A percentile compares a stretch with the other conserved stretches of the same genome.
phyloP scores from a whole-genome alignment of 2,329 filamentous ascomycete genomes.

The Polychaeton citri region DNA sequence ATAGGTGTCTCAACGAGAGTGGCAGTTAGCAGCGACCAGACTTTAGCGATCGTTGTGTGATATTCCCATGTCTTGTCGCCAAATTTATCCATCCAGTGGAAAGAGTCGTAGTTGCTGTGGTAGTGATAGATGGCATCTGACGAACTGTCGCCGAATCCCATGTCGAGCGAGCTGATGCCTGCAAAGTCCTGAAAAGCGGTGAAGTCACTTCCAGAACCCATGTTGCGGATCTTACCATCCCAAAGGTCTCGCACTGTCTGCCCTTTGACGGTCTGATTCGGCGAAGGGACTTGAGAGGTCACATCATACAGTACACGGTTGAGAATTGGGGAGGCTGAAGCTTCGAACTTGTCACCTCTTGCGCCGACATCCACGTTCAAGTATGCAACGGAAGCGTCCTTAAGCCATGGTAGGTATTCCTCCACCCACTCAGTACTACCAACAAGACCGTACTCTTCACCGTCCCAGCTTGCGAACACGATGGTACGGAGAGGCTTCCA shows the following conservation, averaged over 20 bases:
- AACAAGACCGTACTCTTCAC: slow-evolving; percentile 69
- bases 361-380: slow-evolving; percentile 74
- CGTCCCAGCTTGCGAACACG: slow-evolving; percentile 62
- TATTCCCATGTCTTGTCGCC: slow-evolving; percentile 53
- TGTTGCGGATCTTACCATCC: slow-evolving; percentile 42
- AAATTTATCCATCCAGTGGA: slow-evolving; percentile 69
- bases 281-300: slow-evolving; percentile 44
- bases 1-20: slow-evolving; percentile 34
- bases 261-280: slow-evolving; percentile 59
- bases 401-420: slow-evolving; percentile 72
- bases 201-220: slow-evolving; percentile 40
- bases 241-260: slow-evolving; percentile 55
- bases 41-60: slow-evolving; percentile 37
- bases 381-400: slow-evolving; percentile 61
- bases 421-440: slow-evolving; percentile 91
- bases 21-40: slow-evolving; percentile 33
- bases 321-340: slow-evolving; percentile 60
- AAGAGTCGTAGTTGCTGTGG: slow-evolving; percentile 74
- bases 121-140: slow-evolving; percentile 54
- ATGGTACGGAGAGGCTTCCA: slow-evolving; percentile 85
- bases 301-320: slow-evolving; percentile 59
- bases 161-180: slow-evolving; percentile 35
- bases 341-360: slow-evolving; percentile 48
- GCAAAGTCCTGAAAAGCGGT: slow-evolving; percentile 41
- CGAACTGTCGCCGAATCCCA: slow-evolving; percentile 27